phyloP scores from a whole-genome alignment of 1,139 yeast genomes.

The Komagataea norvegica region DNA sequence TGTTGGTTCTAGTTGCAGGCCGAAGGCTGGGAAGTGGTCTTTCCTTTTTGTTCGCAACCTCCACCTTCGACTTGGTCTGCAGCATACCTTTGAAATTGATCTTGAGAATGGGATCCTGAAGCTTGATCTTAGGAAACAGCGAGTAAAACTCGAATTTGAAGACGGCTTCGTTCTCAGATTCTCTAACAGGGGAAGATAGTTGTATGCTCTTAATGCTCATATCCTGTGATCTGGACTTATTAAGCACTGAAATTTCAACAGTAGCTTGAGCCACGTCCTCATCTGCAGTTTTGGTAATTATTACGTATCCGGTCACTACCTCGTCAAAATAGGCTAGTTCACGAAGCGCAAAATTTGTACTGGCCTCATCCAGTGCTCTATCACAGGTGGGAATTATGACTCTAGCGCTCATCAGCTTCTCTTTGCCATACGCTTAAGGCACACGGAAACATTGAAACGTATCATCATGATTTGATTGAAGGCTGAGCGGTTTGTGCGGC shows the following conservation, averaged over 20 bases:
- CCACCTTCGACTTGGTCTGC: not conserved
- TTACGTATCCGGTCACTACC: constrained; percentile 33
- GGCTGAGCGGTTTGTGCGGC: constrained; percentile 3
- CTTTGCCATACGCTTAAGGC: not conserved
- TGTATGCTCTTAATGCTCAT: not conserved
- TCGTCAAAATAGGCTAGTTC: constrained; percentile 38
- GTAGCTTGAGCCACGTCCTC: constrained; percentile 6
- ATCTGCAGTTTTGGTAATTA: constrained; percentile 22
- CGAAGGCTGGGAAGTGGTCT: constrained; percentile 6
- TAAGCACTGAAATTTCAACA: constrained; percentile 5
- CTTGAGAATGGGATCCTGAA: constrained; percentile 18
- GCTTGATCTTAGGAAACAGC: constrained; percentile 22
- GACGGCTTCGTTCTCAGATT: not conserved
- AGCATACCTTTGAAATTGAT: constrained; percentile 10
- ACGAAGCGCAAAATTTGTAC: constrained; percentile 4
- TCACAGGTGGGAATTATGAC: constrained; percentile 2
- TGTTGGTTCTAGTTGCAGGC: constrained; percentile 23
- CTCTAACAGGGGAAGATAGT: constrained; percentile 1
- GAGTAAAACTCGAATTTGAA: constrained; percentile 16
- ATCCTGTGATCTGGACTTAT: not conserved
- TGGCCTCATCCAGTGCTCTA: not conserved
- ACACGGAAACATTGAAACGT: not conserved
- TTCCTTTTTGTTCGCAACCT: not conserved
- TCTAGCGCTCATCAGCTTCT: constrained; percentile 5
- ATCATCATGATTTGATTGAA: not conserved